Evolutionary conservation across 495 filamentous ascomycete species (phyloP).

Genomic region (Neohortaea acidophila): DNA sequence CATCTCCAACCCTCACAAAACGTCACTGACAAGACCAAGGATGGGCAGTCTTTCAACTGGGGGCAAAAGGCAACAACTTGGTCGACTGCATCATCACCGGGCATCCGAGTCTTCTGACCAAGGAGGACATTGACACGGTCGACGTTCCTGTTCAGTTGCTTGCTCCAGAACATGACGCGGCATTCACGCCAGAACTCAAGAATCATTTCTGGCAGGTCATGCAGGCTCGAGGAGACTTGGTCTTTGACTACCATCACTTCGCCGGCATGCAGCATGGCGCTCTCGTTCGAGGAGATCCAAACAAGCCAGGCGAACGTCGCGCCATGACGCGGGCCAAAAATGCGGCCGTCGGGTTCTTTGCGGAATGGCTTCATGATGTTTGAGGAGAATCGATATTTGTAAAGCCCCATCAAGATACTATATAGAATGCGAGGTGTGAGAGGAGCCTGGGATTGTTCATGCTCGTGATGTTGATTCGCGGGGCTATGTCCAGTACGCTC

Average conservation of each 20-base stretch:
- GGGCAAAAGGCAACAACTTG: conserved; percentile 29
- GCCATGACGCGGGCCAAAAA: conserved; percentile 36
- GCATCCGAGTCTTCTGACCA: conserved; percentile 37
- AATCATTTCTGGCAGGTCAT: conserved; percentile 29
- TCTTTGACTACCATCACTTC: conserved; percentile 45
- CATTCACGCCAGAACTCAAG: conserved; percentile 40
- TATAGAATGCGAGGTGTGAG: too few species aligned
- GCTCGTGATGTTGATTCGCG: too few species aligned
- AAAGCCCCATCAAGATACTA: too few species aligned
- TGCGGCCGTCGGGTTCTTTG: conserved; percentile 11
- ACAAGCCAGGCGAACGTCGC: conserved; percentile 28
- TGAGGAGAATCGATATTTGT: too few species aligned
- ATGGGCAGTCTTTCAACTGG: conserved; percentile 40
- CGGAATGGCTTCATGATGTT: too few species aligned
- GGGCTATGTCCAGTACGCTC: too few species aligned
- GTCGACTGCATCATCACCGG: conserved; percentile 41
- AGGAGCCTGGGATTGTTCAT: too few species aligned
- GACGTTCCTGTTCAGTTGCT: conserved; percentile 42
- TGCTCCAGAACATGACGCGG: conserved; percentile 39
- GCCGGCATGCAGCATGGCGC: conserved; percentile 39
- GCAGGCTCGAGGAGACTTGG: conserved; percentile 26
- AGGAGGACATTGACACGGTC: conserved; percentile 37
- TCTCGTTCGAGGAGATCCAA: conserved; percentile 32
- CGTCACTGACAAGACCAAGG: too few species aligned
- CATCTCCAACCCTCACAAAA: too few species aligned